Conservation (phyloP, 2,329 filamentous ascomycete species). For the Sporothrix mexicana region DNA sequence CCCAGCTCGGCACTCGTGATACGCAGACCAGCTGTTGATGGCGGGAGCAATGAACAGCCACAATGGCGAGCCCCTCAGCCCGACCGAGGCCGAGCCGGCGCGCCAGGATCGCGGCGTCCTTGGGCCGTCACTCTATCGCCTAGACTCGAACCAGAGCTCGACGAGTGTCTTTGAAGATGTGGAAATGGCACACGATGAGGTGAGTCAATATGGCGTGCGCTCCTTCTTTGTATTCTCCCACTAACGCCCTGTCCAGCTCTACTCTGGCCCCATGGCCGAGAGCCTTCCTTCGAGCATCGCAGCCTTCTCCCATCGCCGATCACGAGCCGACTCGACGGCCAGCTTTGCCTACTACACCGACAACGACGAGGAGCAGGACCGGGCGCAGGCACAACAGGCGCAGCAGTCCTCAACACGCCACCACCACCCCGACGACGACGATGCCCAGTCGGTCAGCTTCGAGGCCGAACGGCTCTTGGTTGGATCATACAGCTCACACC, state of each 20-base stretch:
- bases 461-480: slow-evolving; percentile 39
- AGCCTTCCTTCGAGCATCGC: slow-evolving; percentile 93
- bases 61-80: slow-evolving; percentile 32
- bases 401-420: neutral
- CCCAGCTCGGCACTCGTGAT: neutral
- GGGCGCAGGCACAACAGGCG: slow-evolving; percentile 28
- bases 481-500: slow-evolving; percentile 30
- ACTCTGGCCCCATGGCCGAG: slow-evolving; percentile 90
- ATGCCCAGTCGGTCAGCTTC: slow-evolving; percentile 40
- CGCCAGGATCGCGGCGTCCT: slow-evolving; percentile 6
- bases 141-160: slow-evolving; percentile 73
- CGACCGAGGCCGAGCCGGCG: slow-evolving; percentile 23
- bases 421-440: slow-evolving; percentile 12
- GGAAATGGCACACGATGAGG: slow-evolving; percentile 98
- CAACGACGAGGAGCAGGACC: slow-evolving; percentile 59
- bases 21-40: neutral
- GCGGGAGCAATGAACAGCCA: slow-evolving; percentile 29
- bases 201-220: slow-evolving; percentile 46
- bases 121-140: slow-evolving; percentile 59
- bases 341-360: slow-evolving; percentile 91
- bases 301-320: slow-evolving; percentile 85
- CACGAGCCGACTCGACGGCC: slow-evolving; percentile 79
- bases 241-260: slow-evolving; percentile 60
- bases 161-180: slow-evolving; percentile 89
- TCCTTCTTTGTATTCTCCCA: neutral